Evolutionary conservation across 202 grass and related monocot species (phyloP), one percentile per base, ranked within the genome.

Genomic region (Panicum hallii): DNA sequence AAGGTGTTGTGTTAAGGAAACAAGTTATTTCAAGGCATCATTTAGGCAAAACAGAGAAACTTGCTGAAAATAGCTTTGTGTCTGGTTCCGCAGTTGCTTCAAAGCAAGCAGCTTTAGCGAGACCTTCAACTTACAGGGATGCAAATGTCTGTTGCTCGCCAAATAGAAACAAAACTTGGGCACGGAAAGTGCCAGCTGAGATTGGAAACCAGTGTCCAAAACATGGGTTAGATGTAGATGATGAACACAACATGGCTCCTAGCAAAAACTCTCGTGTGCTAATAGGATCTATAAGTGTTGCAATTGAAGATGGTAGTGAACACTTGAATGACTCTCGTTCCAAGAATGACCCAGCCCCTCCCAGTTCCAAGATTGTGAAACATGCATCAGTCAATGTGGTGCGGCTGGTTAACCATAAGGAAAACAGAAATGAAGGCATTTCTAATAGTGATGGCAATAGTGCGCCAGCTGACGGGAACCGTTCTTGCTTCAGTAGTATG

Each of bases 211-310:
- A 82, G 52, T 38, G 30, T 69, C 78, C 40, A 61, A 87, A 79
- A 83, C 78, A 72, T 53, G 75, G 67, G 63, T 26, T 70, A 17
- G 75, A 83, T 80, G 79, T 72, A 36, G 50, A 85, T 64, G 81
- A 69, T 84, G 48, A 54, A 78, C 70, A 77, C 7, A 77, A 56
- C 46, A 66, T 47, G 40, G 46, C 44, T 82, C 56, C 62, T 36
- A 56, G 53, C 56, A 89, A 91, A 49, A 88, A 66, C 22, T 84
- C 90, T 17, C 74, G 77, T 63, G 75, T 99, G 65, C 82, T 99
- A 56, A 95, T 99, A 83, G 96, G 96, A 75, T 99, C 93, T 57
- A 94, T 99, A 70, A 90, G 86, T 84, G 86, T 99, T 12, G 75
- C 88, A 46, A 89, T 99, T 72, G 81, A 91, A 80, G 83, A 80